Conservation (phyloP, 768 basidiomycete species). For the Mycena floridula region DNA sequence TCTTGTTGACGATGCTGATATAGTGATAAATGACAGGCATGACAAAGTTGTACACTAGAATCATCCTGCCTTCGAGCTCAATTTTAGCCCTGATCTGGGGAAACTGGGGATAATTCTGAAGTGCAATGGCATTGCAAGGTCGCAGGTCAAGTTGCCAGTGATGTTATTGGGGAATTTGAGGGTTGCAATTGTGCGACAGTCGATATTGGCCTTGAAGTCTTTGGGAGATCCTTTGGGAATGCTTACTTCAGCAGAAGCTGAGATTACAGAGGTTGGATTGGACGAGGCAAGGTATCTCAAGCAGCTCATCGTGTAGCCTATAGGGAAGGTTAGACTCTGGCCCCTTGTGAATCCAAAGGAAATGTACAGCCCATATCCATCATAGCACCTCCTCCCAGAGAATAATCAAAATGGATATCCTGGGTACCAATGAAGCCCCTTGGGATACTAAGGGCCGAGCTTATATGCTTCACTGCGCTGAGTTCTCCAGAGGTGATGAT, state of each 20-base stretch:
- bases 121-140: constrained; percentile 25
- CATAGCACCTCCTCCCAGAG: constrained; percentile 49
- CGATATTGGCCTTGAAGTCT: constrained; percentile 26
- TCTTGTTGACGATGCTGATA: constrained; percentile 32
- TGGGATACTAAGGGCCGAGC: constrained; percentile 26
- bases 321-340: not conserved
- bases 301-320: constrained; percentile 28
- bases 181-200: constrained; percentile 34
- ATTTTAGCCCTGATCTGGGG: constrained; percentile 23
- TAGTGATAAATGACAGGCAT: constrained; percentile 31
- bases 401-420: constrained; percentile 47
- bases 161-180: constrained; percentile 35
- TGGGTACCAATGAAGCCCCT: constrained; percentile 25
- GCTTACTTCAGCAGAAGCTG: constrained; percentile 16
- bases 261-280: constrained; percentile 20
- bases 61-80: constrained; percentile 23
- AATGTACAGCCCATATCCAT: constrained; percentile 57
- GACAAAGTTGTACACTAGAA: constrained; percentile 34
- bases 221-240: constrained; percentile 1
- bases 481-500: constrained; percentile 50
- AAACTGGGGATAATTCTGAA: constrained; percentile 38
- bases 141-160: constrained; percentile 30
- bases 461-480: constrained; percentile 39
- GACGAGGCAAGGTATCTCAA: constrained; percentile 20
- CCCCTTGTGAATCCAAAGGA: not conserved